Base-by-base conservation (phyloP, 2,329 filamentous ascomycete species). In the Cladosporium sp. region DNA sequence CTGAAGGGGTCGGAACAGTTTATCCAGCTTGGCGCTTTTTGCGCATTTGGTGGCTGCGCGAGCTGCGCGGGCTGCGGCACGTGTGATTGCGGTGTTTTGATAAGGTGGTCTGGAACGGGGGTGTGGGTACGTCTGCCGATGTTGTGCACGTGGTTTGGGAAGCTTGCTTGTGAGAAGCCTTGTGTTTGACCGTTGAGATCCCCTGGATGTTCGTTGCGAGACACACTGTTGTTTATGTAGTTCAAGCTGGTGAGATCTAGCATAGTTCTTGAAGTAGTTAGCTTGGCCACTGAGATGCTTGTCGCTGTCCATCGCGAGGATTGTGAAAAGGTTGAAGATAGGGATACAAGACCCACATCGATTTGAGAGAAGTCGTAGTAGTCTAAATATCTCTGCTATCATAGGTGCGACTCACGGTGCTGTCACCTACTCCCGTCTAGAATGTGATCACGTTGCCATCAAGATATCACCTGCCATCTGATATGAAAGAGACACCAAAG, bases 1-100 rank as follows among this genome's bases (percentile, higher is more conserved):
- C 11, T 25, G 26, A 16, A n/a, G 14, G 13, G 48, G 48, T n/a
- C 51, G 51, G 51, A 54, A 32, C 10, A 7, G 26, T 54, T 32
- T 21, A 54, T 54, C 51, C 51, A 54, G 51, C 51, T 54, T 54
- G 51, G 51, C 51, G 51, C 18, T n/a, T n/a, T n/a, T n/a, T n/a
- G n/a, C n/a, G n/a, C n/a, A n/a, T n/a, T n/a, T n/a, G n/a, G n/a
- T n/a, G n/a, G n/a, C n/a, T n/a, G n/a, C n/a, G n/a, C n/a, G n/a
- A n/a, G n/a, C n/a, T n/a, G n/a, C n/a, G n/a, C n/a, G n/a, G 39
- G 39, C 39, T 46, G 39, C 39, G n/a, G 39, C 18, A 54, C 16
- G 51, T 30, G 51, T 54, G 51, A 54, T 54, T 54, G 51, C 51
- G 25, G 7, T 16, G n/a, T 53, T 18, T 4, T 36, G 34, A 39